Base-by-base conservation (phyloP, 2,329 filamentous ascomycete species). In the Fusarium foetens region DNA sequence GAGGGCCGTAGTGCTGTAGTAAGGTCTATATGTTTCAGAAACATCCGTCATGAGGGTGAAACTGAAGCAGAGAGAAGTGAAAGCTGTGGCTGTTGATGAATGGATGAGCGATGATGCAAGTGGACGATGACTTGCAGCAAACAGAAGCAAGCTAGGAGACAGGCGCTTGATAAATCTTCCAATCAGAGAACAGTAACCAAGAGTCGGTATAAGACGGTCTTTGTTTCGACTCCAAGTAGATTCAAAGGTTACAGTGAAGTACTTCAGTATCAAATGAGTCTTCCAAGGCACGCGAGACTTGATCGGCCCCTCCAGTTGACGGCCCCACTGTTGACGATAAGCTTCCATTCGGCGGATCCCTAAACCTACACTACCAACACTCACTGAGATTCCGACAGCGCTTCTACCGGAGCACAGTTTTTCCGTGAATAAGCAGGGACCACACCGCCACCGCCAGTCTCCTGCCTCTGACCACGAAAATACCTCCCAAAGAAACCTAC, bases 1-100 rank as follows among this genome's bases (percentile, higher is more conserved):
- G 92, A 93, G 78, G 96, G 96, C 87, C 96, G 93, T 80, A 98
- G 89, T 80, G 96, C 96, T 85, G 95, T 97, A 65, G 96, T 99
- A 79, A 99, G 90, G 84, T 99, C 95, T 82, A 98, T 89, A 78
- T 93, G 91, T 88, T 97, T 95, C 87, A 98, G 88, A 89, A 97
- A 97, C 95, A 98, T 98, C 87, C 93, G 94, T 92, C 85, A 89
- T 86, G 45, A 60, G 63, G 58, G 81, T 84, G 84, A 42, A 39
- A 49, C 45, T 36, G 36, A 45, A 63, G 41, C 41, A 62, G 55
- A 65, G 58, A 66, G 52, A 46, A 41, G 52, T 19, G 59, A 39
- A n/a, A 38, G 41, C 41, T 48, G 46, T 61, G 57, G 39, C 27
- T 31, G 23, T 36, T 45, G 58, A 49, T 59, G 42, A 46, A 57